phyloP scores from a whole-genome alignment of 805 yeast genomes.

The Monosporozyma aerobia region DNA sequence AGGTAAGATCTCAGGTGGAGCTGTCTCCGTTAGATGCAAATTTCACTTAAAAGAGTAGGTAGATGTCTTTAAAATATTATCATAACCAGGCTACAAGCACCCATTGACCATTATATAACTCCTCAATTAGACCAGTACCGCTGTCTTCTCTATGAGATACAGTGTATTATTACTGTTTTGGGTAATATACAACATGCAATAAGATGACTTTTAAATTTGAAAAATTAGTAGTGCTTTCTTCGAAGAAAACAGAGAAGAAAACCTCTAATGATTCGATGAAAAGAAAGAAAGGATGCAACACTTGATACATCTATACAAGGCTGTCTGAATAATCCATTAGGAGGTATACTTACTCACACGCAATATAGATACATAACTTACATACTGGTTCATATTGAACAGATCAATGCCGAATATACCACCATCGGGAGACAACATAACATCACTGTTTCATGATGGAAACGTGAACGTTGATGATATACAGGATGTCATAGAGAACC shows the following conservation, averaged over 20 bases:
- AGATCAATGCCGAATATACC: not conserved
- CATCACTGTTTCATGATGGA: constrained; percentile 2
- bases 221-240: not conserved
- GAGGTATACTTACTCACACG: too few relatives aligned
- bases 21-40: too few relatives aligned
- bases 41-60: too few relatives aligned
- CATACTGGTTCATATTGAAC: not conserved
- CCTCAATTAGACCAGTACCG: too few relatives aligned
- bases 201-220: not conserved
- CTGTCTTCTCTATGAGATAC: too few relatives aligned
- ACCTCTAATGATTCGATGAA: not conserved
- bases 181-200: not conserved
- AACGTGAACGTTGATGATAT: not conserved
- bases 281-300: not conserved
- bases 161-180: not conserved
- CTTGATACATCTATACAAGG: not conserved
- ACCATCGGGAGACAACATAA: not conserved
- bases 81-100: too few relatives aligned
- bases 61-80: too few relatives aligned
- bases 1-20: too few relatives aligned
- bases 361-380: too few relatives aligned
- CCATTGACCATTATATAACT: too few relatives aligned
- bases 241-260: not conserved
- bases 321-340: not conserved
- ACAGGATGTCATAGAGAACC: not conserved